Conservation (phyloP, 192 early-diverging fungal species). For the Funneliformis mosseae region DNA sequence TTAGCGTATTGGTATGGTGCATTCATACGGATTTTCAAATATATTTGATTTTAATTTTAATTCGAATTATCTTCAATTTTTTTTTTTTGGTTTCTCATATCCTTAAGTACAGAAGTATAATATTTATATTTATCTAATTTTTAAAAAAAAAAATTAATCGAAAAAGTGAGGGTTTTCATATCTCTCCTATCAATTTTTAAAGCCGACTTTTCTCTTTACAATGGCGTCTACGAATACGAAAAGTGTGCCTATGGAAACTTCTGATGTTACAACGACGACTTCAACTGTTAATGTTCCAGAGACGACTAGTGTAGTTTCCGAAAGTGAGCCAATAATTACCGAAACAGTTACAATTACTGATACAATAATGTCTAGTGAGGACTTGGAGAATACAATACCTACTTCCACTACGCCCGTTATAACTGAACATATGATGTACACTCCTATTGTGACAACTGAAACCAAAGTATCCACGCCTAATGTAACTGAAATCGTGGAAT, state of each 20-base stretch:
- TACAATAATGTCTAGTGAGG: background rate
- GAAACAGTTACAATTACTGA: background rate
- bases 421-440: background rate
- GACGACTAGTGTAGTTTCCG: background rate
- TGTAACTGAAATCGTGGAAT: background rate
- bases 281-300: background rate
- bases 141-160: no score
- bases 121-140: no score
- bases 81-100: no score
- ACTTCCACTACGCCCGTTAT: background rate
- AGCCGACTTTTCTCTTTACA: no score
- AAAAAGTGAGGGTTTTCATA: background rate
- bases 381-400: background rate
- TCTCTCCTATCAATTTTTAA: background rate
- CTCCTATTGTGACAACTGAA: background rate
- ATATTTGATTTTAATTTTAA: no score
- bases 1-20: no score
- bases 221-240: background rate
- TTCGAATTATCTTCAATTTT: no score
- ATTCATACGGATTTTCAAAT: no score
- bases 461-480: background rate
- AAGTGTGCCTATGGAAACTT: background rate
- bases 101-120: no score
- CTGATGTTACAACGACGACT: background rate
- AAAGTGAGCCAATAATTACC: background rate